These are phyloP conservation scores for Alnus glutinosa DNA, from an alignment of 306 rosid species.

Conservation along the genomic window DNA sequence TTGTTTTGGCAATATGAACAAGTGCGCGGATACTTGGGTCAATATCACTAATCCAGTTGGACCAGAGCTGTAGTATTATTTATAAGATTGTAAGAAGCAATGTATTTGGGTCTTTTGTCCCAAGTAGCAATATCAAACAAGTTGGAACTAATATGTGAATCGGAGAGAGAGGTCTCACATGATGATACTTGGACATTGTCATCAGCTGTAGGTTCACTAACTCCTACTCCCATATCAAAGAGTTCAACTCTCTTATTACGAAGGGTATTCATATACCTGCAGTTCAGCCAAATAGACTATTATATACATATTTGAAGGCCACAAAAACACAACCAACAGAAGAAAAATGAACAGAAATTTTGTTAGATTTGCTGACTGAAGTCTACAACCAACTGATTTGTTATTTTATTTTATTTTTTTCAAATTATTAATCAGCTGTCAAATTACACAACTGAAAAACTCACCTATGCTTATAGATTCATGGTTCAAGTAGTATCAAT, in stretches of 20 bases:
- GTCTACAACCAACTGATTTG: conserved; percentile 17
- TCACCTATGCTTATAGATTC: conserved; percentile 10
- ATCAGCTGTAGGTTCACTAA: conserved; percentile 77
- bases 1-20: no score
- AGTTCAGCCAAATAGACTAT: conserved; percentile 31
- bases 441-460: conserved; percentile 11
- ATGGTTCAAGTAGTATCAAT: not conserved
- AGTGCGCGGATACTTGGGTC: no score
- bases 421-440: conserved; percentile 8
- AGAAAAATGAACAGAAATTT: conserved; percentile 10
- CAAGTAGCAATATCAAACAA: not conserved
- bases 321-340: not conserved
- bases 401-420: conserved; percentile 1
- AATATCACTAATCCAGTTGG: no score
- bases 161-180: conserved; percentile 46
- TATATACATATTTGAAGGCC: conserved; percentile 15
- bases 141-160: conserved; percentile 1
- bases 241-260: conserved; percentile 93
- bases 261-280: conserved; percentile 84
- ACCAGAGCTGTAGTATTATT: no score
- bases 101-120: not conserved
- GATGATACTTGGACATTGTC: conserved; percentile 86
- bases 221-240: conserved; percentile 92
- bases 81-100: no score
- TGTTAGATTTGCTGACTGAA: conserved; percentile 18